Percentiles rank a stretch among this genome's conserved stretches.
phyloP scores from a whole-genome alignment of 2,329 filamentous ascomycete genomes.

The Boeremia exigua region DNA sequence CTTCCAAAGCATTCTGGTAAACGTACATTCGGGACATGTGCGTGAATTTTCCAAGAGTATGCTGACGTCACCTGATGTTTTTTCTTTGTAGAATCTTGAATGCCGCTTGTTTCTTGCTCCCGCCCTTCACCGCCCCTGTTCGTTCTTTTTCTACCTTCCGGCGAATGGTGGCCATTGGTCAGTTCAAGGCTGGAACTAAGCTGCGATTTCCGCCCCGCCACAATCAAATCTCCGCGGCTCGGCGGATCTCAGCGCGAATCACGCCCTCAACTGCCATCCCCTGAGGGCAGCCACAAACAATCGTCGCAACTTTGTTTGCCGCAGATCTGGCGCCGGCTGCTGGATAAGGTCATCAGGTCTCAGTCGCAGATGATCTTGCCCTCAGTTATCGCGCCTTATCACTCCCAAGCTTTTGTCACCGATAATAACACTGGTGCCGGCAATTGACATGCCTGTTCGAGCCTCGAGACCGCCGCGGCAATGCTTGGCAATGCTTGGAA shows the following conservation, averaged over 20 bases:
- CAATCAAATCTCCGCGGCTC: neutral
- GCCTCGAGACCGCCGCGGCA: slow-evolving; percentile 13
- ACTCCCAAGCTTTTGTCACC: slow-evolving; percentile 4
- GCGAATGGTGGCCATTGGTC: too few relatives aligned
- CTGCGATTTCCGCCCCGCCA: neutral
- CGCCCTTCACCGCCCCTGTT: too few relatives aligned
- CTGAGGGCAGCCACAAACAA: neutral
- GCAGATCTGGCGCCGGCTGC: neutral
- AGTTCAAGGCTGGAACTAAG: neutral
- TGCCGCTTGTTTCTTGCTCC: too few relatives aligned
- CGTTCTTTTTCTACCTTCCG: too few relatives aligned
- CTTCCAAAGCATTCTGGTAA: too few relatives aligned
- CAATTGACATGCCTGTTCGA: slow-evolving; percentile 17
- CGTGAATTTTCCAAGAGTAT: too few relatives aligned
- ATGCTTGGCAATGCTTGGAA: slow-evolving; percentile 17
- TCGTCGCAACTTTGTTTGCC: neutral
- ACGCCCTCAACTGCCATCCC: neutral
- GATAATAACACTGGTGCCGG: neutral
- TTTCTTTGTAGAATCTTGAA: too few relatives aligned
- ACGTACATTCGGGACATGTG: too few relatives aligned
- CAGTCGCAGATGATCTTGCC: slow-evolving; percentile 6
- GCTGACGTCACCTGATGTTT: too few relatives aligned
- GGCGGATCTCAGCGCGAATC: neutral
- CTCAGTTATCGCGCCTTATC: slow-evolving; percentile 7
- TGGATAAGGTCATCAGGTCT: neutral